A percentile compares a stretch with the other conserved stretches of the same genome.
These are phyloP conservation scores for Pezicula carpinea DNA, from an alignment of 2,329 filamentous ascomycete species.

Conservation along the genomic window DNA sequence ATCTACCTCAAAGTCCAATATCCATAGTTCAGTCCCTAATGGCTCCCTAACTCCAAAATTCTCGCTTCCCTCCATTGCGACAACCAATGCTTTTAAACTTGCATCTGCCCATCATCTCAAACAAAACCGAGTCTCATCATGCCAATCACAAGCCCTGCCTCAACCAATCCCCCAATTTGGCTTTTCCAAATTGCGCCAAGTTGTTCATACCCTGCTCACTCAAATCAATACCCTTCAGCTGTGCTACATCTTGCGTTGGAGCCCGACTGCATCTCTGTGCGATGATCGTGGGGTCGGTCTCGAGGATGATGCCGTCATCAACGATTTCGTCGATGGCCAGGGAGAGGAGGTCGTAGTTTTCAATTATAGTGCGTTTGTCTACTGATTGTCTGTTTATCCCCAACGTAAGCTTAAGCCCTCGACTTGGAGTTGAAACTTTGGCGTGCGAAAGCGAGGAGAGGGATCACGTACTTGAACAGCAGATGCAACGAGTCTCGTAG, in stretches of 20 bases:
- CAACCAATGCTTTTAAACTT: not conserved
- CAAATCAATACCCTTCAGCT: slow-evolving; percentile 89
- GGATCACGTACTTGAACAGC: slow-evolving; percentile 71
- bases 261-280: slow-evolving; percentile 89
- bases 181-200: slow-evolving; percentile 88
- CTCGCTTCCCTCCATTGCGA: not conserved
- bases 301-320: slow-evolving; percentile 92
- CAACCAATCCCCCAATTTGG: slow-evolving; percentile 85
- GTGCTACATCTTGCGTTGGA: slow-evolving; percentile 79
- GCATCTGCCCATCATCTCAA: too few relatives aligned
- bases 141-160: slow-evolving; percentile 66
- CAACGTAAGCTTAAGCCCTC: not conserved
- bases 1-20: not conserved
- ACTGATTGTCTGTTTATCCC: slow-evolving; percentile 73
- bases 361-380: slow-evolving; percentile 95
- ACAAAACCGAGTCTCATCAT: too few relatives aligned
- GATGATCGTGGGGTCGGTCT: slow-evolving; percentile 93
- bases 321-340: slow-evolving; percentile 93
- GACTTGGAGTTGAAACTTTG: not conserved
- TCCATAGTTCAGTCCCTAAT: too few relatives aligned
- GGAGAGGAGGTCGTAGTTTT: slow-evolving; percentile 96
- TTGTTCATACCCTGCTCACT: slow-evolving; percentile 95
- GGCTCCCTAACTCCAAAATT: slow-evolving; percentile 6
- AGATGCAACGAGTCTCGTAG: slow-evolving; percentile 86
- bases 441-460: not conserved